Conservation (phyloP, 2,329 filamentous ascomycete genomes). For the Botrytis byssoidea region DNA sequence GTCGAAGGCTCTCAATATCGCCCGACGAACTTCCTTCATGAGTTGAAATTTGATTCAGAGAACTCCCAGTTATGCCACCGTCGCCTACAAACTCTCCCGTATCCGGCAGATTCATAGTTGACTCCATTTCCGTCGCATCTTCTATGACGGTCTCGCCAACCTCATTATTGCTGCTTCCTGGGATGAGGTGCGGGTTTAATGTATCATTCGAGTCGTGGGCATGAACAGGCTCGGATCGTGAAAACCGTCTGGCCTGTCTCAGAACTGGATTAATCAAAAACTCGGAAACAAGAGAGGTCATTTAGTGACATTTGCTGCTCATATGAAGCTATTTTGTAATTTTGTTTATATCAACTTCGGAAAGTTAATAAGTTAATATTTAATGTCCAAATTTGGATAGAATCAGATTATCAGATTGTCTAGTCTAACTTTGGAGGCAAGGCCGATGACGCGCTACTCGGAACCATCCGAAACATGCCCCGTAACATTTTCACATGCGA, state of each 20-base stretch:
- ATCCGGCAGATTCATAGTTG: constrained; percentile 9
- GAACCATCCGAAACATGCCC: constrained; percentile 15
- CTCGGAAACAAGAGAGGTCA: constrained; percentile 63
- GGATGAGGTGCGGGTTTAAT: constrained; percentile 26
- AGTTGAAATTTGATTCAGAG: constrained; percentile 29
- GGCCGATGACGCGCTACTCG: constrained; percentile 25
- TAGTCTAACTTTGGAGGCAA: constrained; percentile 4
- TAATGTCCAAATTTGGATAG: constrained; percentile 1
- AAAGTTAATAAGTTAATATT: not conserved
- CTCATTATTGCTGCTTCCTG: constrained; percentile 22
- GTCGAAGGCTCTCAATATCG: not conserved
- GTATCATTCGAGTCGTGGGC: constrained; percentile 41
- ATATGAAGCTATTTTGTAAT: constrained; percentile 20
- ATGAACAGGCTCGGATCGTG: constrained; percentile 41
- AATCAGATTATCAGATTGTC: not conserved
- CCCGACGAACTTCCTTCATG: constrained; percentile 23
- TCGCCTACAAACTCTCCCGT: not conserved
- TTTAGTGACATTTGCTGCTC: constrained; percentile 40
- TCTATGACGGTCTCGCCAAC: constrained; percentile 30
- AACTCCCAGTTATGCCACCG: constrained; percentile 15
- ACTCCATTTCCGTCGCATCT: constrained; percentile 13
- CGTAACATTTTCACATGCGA: constrained; percentile 19
- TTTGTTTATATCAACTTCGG: not conserved
- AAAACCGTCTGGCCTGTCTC: constrained; percentile 64
- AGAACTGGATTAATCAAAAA: constrained; percentile 66